phyloP scores from a whole-genome alignment of 306 rosid species.

The Ceratonia siliqua region DNA sequence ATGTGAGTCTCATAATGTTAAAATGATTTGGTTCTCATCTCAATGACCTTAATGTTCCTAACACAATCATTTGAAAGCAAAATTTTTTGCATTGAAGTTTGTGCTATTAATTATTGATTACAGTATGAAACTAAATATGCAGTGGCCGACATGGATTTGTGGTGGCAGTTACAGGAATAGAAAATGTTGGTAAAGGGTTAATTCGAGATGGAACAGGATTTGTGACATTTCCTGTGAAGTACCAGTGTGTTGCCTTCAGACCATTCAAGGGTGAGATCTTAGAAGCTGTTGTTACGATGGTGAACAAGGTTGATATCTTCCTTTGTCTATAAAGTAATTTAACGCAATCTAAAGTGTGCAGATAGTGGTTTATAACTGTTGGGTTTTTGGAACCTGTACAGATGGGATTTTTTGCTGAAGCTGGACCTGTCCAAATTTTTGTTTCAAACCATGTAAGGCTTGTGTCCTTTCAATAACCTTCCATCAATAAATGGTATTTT shows the following conservation, averaged over 20 bases:
- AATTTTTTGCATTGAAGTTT: neutral
- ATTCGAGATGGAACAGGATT: slow-evolving; percentile 97
- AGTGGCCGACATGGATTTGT: slow-evolving; percentile 98
- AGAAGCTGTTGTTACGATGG: slow-evolving; percentile 96
- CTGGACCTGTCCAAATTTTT: slow-evolving; percentile 97
- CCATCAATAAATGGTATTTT: neutral
- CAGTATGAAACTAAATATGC: slow-evolving; percentile 10
- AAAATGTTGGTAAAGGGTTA: slow-evolving; percentile 79
- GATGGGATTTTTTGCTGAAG: slow-evolving; percentile 99
- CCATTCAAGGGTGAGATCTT: slow-evolving; percentile 96
- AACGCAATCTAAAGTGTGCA: neutral
- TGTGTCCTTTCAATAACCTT: neutral
- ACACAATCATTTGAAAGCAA: neutral
- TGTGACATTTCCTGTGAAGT: slow-evolving; percentile 92
- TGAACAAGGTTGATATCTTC: slow-evolving; percentile 69
- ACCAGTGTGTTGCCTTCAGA: slow-evolving; percentile 95
- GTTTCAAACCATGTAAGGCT: slow-evolving; percentile 91
- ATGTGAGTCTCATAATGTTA: neutral
- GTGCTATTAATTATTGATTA: neutral
- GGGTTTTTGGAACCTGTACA: slow-evolving; percentile 36
- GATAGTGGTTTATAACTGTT: slow-evolving; percentile 16
- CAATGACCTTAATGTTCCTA: neutral
- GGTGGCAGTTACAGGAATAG: slow-evolving; percentile 94
- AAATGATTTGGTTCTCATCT: neutral
- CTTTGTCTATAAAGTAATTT: neutral